Evolutionary conservation across 2,329 filamentous ascomycete genomes (phyloP).

Genomic region (Allantophomopsis lycopodina): DNA sequence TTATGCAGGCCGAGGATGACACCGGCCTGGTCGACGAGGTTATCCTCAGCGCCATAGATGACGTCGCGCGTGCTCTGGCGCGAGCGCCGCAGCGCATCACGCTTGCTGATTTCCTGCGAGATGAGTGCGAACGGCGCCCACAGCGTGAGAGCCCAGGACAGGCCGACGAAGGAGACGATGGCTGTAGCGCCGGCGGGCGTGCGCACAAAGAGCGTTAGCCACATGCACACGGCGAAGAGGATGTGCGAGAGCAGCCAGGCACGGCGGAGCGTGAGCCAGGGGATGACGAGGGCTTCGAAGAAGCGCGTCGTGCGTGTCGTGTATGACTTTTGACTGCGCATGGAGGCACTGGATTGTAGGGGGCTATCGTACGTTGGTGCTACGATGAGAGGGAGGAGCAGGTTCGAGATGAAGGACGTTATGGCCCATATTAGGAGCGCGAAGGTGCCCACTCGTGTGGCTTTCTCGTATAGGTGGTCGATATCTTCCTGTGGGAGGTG

Average conservation of each 20-base stretch:
- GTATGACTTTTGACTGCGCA: slow-evolving; percentile 10
- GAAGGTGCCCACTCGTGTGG: slow-evolving; percentile 77
- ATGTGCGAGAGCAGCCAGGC: slow-evolving; percentile 78
- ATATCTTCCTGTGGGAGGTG: slow-evolving; percentile 65
- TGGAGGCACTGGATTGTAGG: slow-evolving; percentile 17
- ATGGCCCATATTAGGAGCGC: slow-evolving; percentile 81
- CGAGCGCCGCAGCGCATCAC: slow-evolving; percentile 52
- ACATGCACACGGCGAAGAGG: slow-evolving; percentile 73
- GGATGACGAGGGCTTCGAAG: slow-evolving; percentile 57
- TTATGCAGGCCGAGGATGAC: slow-evolving; percentile 93
- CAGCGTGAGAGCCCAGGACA: slow-evolving; percentile 84
- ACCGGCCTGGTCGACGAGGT: slow-evolving; percentile 22
- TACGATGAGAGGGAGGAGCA: slow-evolving; percentile 75
- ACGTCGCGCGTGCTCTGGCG: slow-evolving; percentile 20
- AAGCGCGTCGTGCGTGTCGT: slow-evolving; percentile 17
- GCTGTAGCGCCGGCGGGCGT: slow-evolving; percentile 59
- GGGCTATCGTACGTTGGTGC: slow-evolving; percentile 55
- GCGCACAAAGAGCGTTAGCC: slow-evolving; percentile 66
- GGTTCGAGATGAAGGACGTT: slow-evolving; percentile 68
- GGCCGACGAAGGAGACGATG: slow-evolving; percentile 68
- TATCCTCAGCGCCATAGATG: slow-evolving; percentile 1
- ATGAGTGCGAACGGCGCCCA: slow-evolving; percentile 97
- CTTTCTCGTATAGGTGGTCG: slow-evolving; percentile 68
- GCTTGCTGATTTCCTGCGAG: slow-evolving; percentile 76
- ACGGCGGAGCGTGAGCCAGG: slow-evolving; percentile 72